Evolutionary conservation across 768 basidiomycete species (phyloP), one percentile per base, ranked within the genome.

Genomic region (Kwoniella dejecticola): DNA sequence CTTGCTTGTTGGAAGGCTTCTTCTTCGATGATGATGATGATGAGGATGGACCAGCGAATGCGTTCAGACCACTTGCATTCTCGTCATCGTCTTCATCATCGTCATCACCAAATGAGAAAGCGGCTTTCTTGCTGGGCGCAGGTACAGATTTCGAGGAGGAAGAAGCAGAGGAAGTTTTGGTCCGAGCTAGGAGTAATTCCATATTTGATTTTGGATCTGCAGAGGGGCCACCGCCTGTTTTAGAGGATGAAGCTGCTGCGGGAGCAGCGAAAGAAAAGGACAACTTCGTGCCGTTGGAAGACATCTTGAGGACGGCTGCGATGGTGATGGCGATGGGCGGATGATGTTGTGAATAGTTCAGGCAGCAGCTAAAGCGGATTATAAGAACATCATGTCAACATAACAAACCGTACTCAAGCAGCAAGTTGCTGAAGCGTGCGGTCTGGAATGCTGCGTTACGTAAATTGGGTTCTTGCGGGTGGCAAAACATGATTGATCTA

Each of bases 241-340:
- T 26, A 8, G 52, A 27, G 33, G 50, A 44, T 5, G 64, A 57
- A n/a, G 60, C 46, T 12, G 55, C 57, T 1, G 33, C 33, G 33
- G 70, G 54, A 38, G 66, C 71, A 61, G 80, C 78, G 61, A 96
- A 84, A 40, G 92, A 87, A 83, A 96, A 89, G 70, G 91, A 93
- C 80, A 96, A 83, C 81, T 94, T 95, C 11, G 70, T 47, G 15
- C 62, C 63, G 53, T 57, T 58, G 26, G 41, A 46, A 10, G 69
- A 49, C 65, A 67, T 67, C 27, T 27, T 66, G 40, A 41, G 4
- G 6, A 44, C 21, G 21, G 24, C 17, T 36, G 33, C n/a, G n/a
- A n/a, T n/a, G n/a, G n/a, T n/a, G n/a, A n/a, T n/a, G n/a, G n/a
- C n/a, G n/a, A n/a, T n/a, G n/a, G n/a, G n/a, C n/a, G n/a, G n/a